Base-by-base conservation (phyloP, 495 filamentous ascomycete genomes). In the Recurvomyces mirabilis region DNA sequence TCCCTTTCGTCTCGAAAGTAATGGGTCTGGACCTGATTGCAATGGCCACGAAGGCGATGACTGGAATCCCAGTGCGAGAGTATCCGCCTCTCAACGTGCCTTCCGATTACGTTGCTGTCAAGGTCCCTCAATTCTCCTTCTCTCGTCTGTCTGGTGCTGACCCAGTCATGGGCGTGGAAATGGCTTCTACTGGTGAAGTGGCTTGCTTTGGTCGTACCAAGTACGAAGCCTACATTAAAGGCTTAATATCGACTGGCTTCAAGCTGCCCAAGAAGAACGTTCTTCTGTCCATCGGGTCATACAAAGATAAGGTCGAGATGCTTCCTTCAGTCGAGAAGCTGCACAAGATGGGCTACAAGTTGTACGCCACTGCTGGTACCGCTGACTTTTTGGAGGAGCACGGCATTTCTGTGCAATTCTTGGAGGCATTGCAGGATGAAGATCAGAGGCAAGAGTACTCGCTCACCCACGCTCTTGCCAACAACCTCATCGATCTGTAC, bases 61-160 rank as follows among this genome's bases (percentile, higher is more conserved):
- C 93, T 66, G 84, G 81, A 23, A 62, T 84, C 48, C 84, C 84
- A 1, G 79, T 96, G 56, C 61, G 69, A 17, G 82, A 79, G 47
- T 98, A 98, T 50, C 89, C 91, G 33, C 70, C 77, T 22, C 71
- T 79, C 41, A 74, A 70, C 40, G 70, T 94, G 21, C 79, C 84
- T 22, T 69, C 79, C 23, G 75, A 88, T 58, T 89, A 87, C 56
- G 88, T 96, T 34, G 91, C 84, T 64, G 89, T 95, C 43, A 98
- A 98, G 70, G 91, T 96, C 13, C 91, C 91, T 0, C 91, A 98
- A 62, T 98, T 98, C 73, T 94, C 86, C 52, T 98, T 98, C 76
- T 94, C 91, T 10, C 80, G 91, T 54, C 72, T 98, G 20, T 93
- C 91, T 32, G 91, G 91, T 21, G 91, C 91, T 4, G 91, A 98